Percentiles rank a stretch among this genome's conserved stretches.
These are phyloP conservation scores for Claviceps citrina DNA, from an alignment of 2,329 filamentous ascomycete genomes.

Conservation along the genomic window DNA sequence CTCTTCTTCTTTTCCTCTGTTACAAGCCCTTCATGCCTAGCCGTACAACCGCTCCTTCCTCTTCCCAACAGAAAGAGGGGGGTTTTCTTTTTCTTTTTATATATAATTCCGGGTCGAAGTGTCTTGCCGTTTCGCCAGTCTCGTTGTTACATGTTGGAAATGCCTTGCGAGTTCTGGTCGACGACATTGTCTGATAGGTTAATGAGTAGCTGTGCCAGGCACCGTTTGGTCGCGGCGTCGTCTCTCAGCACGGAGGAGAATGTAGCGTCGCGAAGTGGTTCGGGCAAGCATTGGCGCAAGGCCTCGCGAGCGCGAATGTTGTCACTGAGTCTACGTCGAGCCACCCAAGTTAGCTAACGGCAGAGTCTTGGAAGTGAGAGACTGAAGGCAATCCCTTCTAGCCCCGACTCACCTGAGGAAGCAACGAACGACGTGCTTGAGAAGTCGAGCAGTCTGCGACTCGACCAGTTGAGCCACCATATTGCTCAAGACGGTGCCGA, in stretches of 20 bases:
- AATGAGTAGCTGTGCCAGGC: slow-evolving; percentile 89
- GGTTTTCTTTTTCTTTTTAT: background rate
- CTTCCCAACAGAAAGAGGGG: too few relatives aligned
- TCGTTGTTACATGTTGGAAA: slow-evolving; percentile 20
- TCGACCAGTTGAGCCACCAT: slow-evolving; percentile 98
- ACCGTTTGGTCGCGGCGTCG: slow-evolving; percentile 93
- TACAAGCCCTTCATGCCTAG: slow-evolving; percentile 3
- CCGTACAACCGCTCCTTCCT: slow-evolving; percentile 4
- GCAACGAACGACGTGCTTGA: slow-evolving; percentile 96
- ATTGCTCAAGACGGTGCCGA: slow-evolving; percentile 92
- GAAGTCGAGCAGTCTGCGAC: slow-evolving; percentile 83
- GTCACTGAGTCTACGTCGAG: slow-evolving; percentile 58
- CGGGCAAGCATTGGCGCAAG: slow-evolving; percentile 85
- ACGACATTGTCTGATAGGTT: slow-evolving; percentile 84
- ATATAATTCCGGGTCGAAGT: background rate
- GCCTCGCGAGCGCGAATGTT: slow-evolving; percentile 92
- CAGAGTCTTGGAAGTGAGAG: background rate
- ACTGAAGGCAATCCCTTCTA: background rate
- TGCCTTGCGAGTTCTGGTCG: slow-evolving; percentile 24
- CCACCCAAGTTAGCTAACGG: slow-evolving; percentile 8
- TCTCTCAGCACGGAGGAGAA: slow-evolving; percentile 94
- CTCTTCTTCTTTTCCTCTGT: background rate
- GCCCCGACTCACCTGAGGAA: slow-evolving; percentile 64
- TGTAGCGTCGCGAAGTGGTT: slow-evolving; percentile 95
- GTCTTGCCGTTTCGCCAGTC: background rate